Evolutionary conservation across 345 rosid genomes (phyloP), one percentile per base, ranked within the genome.

Genomic region (Boechera divaricarpa): DNA sequence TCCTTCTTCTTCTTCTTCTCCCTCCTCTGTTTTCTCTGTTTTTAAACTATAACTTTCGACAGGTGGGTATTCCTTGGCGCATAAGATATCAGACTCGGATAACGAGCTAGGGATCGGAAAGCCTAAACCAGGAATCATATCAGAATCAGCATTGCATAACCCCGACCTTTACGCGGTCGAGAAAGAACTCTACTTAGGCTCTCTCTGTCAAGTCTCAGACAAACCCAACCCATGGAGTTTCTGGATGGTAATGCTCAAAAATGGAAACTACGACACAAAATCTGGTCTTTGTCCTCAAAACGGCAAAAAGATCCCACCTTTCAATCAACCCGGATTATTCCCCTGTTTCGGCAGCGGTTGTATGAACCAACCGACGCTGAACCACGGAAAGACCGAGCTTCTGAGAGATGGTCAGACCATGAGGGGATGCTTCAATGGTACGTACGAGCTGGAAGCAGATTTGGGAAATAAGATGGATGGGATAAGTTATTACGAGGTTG

Each of bases 201-300:
- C 90, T 16, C 73, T 86, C 47, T 91, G 97, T 26, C 70, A 88
- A 81, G 91, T 93, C 68, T 41, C 81, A 41, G 92, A 88, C 79
- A 26, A 67, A 12, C 87, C 87, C 74, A 82, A 78, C 13, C 97
- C 96, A 41, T 89, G 96, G 96, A 91, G 91, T 33, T 92, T 89
- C 74, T 90, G 98, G 97, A 90, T 87, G 93, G 73, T 89, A 67
- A 93, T 93, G 98, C 85, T 93, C 62, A 93, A 93, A 69, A 93
- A 88, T 77, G 98, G 98, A 7, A 93, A 93, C 81, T 88, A 81
- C 67, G 97, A 91, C 75, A 83, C 92, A 21, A 81, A 36, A 7
- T 83, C 89, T 42, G 83, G 87, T 56, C 73, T 82, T 39, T 93
- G 98, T 36, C 98, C 96, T 28, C 28, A 84, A 59, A 86, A 93